A percentile compares a stretch with the other conserved stretches of the same genome.
phyloP scores from a whole-genome alignment of 1,284 basidiomycete genomes.

The Agroathelia rolfsii region DNA sequence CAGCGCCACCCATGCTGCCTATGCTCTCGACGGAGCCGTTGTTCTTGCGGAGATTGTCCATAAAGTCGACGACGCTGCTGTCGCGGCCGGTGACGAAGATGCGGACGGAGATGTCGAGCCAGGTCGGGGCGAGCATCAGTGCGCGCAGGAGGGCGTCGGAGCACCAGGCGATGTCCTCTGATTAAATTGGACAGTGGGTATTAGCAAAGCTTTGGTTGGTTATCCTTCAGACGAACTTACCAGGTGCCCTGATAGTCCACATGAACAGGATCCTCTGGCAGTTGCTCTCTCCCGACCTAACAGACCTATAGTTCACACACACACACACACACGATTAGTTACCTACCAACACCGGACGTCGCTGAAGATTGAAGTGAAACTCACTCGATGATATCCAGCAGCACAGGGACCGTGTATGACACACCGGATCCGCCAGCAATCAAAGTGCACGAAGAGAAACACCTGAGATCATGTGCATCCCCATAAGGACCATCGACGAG shows the following conservation, averaged over 20 bases:
- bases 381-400: conserved; percentile 33
- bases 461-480: conserved; percentile 30
- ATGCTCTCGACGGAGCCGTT: conserved; percentile 8
- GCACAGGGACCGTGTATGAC: conserved; percentile 37
- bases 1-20: too few species aligned
- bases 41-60: conserved; percentile 8
- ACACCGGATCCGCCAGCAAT: conserved; percentile 44
- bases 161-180: conserved; percentile 35
- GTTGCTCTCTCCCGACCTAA: conserved; percentile 16
- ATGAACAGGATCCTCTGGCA: conserved; percentile 29
- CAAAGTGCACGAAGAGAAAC: conserved; percentile 35
- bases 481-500: conserved; percentile 49
- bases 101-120: conserved; percentile 23
- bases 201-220: too few species aligned
- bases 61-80: conserved; percentile 1
- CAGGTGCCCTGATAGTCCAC: conserved; percentile 32
- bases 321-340: not conserved
- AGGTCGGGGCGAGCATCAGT: conserved; percentile 19
- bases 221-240: conserved; percentile 18
- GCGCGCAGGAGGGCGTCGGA: conserved; percentile 23
- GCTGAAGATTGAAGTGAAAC: conserved; percentile 8
- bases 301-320: conserved; percentile 14
- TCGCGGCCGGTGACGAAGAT: conserved; percentile 26
- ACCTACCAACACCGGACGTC: not conserved
- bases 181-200: not conserved